Conservation (phyloP, 345 rosid genomes). For the Populus deltoides region DNA sequence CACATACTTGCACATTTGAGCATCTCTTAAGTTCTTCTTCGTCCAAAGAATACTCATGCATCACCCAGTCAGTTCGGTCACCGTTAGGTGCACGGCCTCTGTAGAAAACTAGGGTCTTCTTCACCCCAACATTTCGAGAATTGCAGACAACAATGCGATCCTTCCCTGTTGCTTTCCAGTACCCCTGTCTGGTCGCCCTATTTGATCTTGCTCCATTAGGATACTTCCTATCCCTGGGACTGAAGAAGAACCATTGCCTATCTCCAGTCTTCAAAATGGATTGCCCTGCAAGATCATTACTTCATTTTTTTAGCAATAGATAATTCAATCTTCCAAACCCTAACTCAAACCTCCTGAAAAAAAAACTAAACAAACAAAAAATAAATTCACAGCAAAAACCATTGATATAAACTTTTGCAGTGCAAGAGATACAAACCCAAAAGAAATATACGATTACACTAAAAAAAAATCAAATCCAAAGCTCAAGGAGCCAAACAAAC, state of each 20-base stretch:
- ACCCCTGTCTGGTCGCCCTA: conserved; percentile 69
- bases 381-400: neutral
- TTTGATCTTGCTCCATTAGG: conserved; percentile 88
- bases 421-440: neutral
- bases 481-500: neutral
- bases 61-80: conserved; percentile 87
- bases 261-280: conserved; percentile 69
- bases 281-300: conserved; percentile 38
- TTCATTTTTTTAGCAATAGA: conserved; percentile 6
- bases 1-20: conserved; percentile 55
- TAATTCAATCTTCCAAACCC: neutral
- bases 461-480: neutral
- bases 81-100: conserved; percentile 83
- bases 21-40: conserved; percentile 74
- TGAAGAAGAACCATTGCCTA: conserved; percentile 92
- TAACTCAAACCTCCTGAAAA: neutral
- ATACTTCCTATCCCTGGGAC: conserved; percentile 78
- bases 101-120: conserved; percentile 83
- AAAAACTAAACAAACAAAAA: neutral
- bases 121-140: conserved; percentile 63
- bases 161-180: conserved; percentile 93
- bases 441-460: neutral
- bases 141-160: conserved; percentile 54
- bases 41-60: conserved; percentile 85
- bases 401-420: neutral